These are phyloP conservation scores for Groenewaldozyma tartarivorans DNA, from an alignment of 805 yeast genomes.

Conservation along the genomic window DNA sequence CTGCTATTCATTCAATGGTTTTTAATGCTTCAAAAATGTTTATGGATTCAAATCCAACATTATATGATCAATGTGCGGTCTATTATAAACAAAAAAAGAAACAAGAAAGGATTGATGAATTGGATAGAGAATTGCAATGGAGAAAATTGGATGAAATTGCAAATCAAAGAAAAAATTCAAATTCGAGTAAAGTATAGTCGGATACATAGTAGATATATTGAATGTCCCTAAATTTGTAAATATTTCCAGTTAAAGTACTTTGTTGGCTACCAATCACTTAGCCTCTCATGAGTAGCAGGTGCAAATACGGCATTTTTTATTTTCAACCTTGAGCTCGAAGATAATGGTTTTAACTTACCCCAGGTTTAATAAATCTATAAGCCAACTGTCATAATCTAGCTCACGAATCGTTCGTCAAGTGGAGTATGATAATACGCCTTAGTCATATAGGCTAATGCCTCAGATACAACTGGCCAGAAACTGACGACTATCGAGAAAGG, in stretches of 20 bases:
- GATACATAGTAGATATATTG: not conserved
- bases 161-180: no score
- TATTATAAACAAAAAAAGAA: slow-evolving; percentile 71
- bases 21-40: slow-evolving; percentile 85
- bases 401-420: not conserved
- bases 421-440: not conserved
- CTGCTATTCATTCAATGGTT: slow-evolving; percentile 85
- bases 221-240: not conserved
- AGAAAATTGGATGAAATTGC: slow-evolving; percentile 22
- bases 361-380: no score
- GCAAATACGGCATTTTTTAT: no score
- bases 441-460: no score
- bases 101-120: slow-evolving; percentile 55
- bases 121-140: slow-evolving; percentile 51
- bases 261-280: no score
- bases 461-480: no score
- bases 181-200: not conserved
- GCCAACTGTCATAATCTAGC: no score
- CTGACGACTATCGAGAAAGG: no score
- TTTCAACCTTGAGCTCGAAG: no score
- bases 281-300: no score
- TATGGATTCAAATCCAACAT: slow-evolving; percentile 82
- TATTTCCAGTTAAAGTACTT: not conserved
- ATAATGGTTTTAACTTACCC: no score
- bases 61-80: slow-evolving; percentile 89